These are phyloP conservation scores for barrel medic (Medicago truncatula) DNA, from an alignment of 306 rosid species.

Conservation along the genomic window DNA sequence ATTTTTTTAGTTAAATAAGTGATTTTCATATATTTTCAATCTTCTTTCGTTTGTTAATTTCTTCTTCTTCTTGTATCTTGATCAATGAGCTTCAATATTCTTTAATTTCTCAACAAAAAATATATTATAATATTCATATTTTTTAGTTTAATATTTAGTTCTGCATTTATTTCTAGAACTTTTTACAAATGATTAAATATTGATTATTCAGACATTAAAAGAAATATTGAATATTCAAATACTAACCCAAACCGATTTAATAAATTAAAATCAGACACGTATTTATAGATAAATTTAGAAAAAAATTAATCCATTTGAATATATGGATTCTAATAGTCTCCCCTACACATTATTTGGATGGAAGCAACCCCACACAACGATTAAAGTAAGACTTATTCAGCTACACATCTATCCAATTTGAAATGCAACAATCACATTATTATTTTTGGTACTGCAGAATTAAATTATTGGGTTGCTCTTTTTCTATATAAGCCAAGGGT, in stretches of 20 bases:
- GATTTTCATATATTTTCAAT: no score
- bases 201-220: not conserved
- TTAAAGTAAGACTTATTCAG: not conserved
- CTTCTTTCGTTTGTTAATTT: no score
- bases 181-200: not conserved
- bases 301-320: not conserved
- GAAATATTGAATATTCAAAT: not conserved
- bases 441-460: not conserved
- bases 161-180: no score
- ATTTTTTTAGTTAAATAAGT: no score
- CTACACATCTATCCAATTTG: constrained; percentile 1
- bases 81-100: no score
- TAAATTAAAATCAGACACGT: not conserved
- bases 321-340: not conserved
- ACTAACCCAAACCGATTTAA: not conserved
- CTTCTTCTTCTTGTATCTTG: no score
- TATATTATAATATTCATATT: no score
- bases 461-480: not conserved
- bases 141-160: no score
- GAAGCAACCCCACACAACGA: not conserved
- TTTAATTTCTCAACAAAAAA: no score
- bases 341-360: not conserved
- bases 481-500: constrained; percentile 7
- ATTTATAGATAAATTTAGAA: not conserved
- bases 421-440: not conserved